Percentiles rank a stretch among this genome's conserved stretches.
These are phyloP conservation scores for Lepiota subincarnata DNA, from an alignment of 768 basidiomycete species.

Conservation along the genomic window DNA sequence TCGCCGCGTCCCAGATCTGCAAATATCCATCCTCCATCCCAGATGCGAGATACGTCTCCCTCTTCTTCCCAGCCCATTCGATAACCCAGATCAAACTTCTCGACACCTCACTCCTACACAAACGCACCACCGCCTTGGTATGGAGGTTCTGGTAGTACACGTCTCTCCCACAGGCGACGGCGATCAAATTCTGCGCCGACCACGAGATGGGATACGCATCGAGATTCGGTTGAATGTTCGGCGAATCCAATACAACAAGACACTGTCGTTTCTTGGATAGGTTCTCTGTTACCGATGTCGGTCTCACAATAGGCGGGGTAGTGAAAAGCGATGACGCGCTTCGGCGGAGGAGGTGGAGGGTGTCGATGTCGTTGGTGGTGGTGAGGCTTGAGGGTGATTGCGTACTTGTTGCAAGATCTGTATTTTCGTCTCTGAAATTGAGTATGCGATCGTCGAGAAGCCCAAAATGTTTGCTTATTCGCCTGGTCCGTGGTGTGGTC, in stretches of 20 bases:
- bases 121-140: conserved; percentile 46
- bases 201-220: conserved; percentile 59
- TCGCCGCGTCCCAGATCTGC: conserved; percentile 50
- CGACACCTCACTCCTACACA: conserved; percentile 36
- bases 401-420: neutral
- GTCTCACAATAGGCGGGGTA: conserved; percentile 21
- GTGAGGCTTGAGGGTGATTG: conserved; percentile 8
- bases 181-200: conserved; percentile 56
- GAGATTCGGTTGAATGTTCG: conserved; percentile 50
- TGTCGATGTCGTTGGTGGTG: conserved; percentile 30
- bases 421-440: conserved; percentile 41
- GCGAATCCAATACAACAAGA: conserved; percentile 58
- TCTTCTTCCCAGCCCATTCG: conserved; percentile 44
- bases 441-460: conserved; percentile 53
- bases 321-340: conserved; percentile 50
- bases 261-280: conserved; percentile 51
- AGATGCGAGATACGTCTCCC: conserved; percentile 42
- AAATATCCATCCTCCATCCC: conserved; percentile 49
- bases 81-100: conserved; percentile 40
- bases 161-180: conserved; percentile 55
- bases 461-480: conserved; percentile 61
- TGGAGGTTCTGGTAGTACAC: conserved; percentile 62
- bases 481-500: conserved; percentile 61
- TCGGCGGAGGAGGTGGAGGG: conserved; percentile 45
- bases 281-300: conserved; percentile 55